These are phyloP conservation scores for Quercus variabilis DNA, from an alignment of 306 rosid genomes.

Conservation along the genomic window DNA sequence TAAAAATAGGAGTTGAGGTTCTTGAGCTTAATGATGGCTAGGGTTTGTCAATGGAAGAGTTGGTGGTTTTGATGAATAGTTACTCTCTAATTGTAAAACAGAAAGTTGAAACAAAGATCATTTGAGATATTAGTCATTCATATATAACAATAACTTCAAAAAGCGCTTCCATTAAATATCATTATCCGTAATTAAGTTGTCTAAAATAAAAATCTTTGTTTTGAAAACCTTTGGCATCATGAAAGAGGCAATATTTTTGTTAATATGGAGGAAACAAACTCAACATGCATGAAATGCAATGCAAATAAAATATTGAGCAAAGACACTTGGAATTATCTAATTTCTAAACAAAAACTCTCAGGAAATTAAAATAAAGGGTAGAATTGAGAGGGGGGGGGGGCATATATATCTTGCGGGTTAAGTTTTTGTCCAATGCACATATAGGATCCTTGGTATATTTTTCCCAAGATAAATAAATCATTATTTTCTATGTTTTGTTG, in stretches of 20 bases:
- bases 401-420: too few species aligned
- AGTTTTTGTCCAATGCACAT: too few species aligned
- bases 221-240: not conserved
- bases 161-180: not conserved
- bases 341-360: too few species aligned
- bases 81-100: constrained; percentile 70
- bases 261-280: not conserved
- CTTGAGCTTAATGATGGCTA: constrained; percentile 69
- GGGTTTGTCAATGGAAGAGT: constrained; percentile 51
- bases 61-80: constrained; percentile 63
- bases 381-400: too few species aligned
- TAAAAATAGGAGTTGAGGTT: constrained; percentile 86
- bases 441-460: too few species aligned
- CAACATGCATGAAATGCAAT: not conserved
- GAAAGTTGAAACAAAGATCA: constrained; percentile 61
- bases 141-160: not conserved
- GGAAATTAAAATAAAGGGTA: too few species aligned
- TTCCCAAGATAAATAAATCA: too few species aligned
- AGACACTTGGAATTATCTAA: too few species aligned
- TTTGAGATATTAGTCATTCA: constrained; percentile 18
- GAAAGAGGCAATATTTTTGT: not conserved
- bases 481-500: too few species aligned
- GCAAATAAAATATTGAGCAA: too few species aligned
- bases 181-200: too few species aligned
- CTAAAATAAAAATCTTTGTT: not conserved